These are phyloP conservation scores for Epichloe bromicola DNA, from an alignment of 2,329 filamentous ascomycete species.

Conservation along the genomic window DNA sequence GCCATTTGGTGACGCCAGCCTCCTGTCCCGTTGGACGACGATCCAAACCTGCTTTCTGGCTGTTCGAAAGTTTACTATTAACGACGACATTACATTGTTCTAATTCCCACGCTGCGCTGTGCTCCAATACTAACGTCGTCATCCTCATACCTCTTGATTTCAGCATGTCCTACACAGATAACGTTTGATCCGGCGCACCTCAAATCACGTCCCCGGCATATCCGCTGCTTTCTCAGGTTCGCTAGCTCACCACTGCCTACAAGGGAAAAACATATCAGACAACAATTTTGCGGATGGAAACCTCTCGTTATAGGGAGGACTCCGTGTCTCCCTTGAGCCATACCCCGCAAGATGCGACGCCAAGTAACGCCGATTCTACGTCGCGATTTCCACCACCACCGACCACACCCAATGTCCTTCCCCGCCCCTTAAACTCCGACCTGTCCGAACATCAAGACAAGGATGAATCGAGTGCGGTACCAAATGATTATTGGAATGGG, in stretches of 20 bases:
- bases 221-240: not conserved
- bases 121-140: not conserved
- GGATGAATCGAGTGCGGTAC: not conserved
- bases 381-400: slow-evolving; percentile 5
- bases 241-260: not conserved
- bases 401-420: slow-evolving; percentile 3
- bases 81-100: not conserved
- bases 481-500: slow-evolving; percentile 10
- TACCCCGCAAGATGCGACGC: slow-evolving; percentile 6
- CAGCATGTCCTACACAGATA: not conserved
- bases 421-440: slow-evolving; percentile 3
- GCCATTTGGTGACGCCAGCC: not conserved
- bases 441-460: not conserved
- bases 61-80: not conserved
- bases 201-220: not conserved
- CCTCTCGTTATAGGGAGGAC: slow-evolving; percentile 3
- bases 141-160: not conserved
- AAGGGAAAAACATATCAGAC: too few species aligned
- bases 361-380: slow-evolving; percentile 4
- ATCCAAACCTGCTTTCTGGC: not conserved
- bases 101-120: not conserved
- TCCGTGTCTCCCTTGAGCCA: slow-evolving; percentile 10
- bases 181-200: not conserved
- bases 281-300: not conserved
- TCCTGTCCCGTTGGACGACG: not conserved